Evolutionary conservation across 345 rosid species (phyloP), one percentile per base, ranked within the genome.

Genomic region (Arabidopsis arenosa): DNA sequence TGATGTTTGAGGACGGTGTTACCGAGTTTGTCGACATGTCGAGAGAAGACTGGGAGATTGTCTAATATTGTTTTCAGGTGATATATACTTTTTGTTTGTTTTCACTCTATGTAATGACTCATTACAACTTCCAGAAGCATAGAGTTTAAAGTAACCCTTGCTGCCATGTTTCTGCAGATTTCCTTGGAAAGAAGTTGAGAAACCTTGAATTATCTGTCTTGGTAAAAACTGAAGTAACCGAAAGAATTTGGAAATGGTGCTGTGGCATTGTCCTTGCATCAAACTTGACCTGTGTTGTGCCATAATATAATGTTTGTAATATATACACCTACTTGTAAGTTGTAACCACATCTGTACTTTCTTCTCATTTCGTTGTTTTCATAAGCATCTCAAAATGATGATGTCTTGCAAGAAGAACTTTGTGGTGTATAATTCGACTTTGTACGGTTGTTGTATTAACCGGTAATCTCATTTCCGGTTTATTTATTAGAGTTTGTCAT

Each of bases 1-100:
- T 92, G 74, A 77, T 95, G 94, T 87, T 90, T 75, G 99, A 95
- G 68, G 94, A 89, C 77, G 98, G 98, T 65, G 63, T 11, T 12
- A 72, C 80, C 0, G 89, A 88, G 81, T 85, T 86, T 78, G 72
- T 90, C n/a, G 98, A 96, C 79, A 84, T 96, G 94, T 81, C 93
- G 2, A 85, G 80, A 76, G 91, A 84, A 75, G 90, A 83, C 32
- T 96, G 99, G 94, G 90, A 96, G 81, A 78, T 89, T 66, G 57
- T 53, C 58, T 87, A 73, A 83, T 23, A 43, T 39, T 43, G 39
- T 32, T 18, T 69, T 23, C 52, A 77, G 76, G 76, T 77, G 12
- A 70, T 68, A 9, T 5, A 66, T 57, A 37, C 51, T 45, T 21
- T 26, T 2, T 9, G 2, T 23, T 18, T 57, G 60, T n/a, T 52